Conservation (phyloP, 805 yeast genomes). For the Myxozyma vanderwaltii region DNA sequence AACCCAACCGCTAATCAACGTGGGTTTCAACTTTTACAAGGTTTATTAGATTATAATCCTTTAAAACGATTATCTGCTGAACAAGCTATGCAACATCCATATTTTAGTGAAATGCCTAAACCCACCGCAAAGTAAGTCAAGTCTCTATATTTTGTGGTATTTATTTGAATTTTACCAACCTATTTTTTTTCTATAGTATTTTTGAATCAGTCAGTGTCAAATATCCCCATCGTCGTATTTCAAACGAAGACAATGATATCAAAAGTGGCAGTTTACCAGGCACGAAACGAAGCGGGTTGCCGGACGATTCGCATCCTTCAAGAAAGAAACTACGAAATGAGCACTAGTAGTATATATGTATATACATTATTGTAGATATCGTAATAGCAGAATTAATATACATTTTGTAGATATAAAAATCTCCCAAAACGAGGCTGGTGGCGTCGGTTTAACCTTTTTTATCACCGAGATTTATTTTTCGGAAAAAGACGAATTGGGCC, state of each 20-base stretch:
- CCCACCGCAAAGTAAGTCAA: slow-evolving; percentile 56
- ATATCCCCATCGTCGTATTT: slow-evolving; percentile 85
- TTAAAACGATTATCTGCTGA: slow-evolving; percentile 74
- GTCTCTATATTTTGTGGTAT: not conserved
- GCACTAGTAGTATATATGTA: not conserved
- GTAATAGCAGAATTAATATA: not conserved
- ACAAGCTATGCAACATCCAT: slow-evolving; percentile 73
- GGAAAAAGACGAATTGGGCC: too few relatives aligned
- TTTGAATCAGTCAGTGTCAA: slow-evolving; percentile 72
- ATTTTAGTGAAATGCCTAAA: slow-evolving; percentile 68
- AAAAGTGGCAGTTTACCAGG: slow-evolving; percentile 44
- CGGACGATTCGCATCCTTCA: slow-evolving; percentile 29
- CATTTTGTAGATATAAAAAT: too few relatives aligned
- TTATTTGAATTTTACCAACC: not conserved
- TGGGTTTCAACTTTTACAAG: slow-evolving; percentile 65
- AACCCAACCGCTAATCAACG: slow-evolving; percentile 35
- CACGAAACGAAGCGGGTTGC: slow-evolving; percentile 40
- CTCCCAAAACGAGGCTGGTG: too few relatives aligned
- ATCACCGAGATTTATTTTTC: too few relatives aligned
- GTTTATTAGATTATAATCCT: slow-evolving; percentile 82
- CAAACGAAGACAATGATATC: slow-evolving; percentile 84
- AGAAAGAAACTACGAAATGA: slow-evolving; percentile 27
- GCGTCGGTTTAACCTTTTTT: too few relatives aligned
- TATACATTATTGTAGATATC: too few relatives aligned
- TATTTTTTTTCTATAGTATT: slow-evolving; percentile 49